Evolutionary conservation across 1,284 basidiomycete species (phyloP), one percentile per base, ranked within the genome.

Genomic region (Marasmius oreades): DNA sequence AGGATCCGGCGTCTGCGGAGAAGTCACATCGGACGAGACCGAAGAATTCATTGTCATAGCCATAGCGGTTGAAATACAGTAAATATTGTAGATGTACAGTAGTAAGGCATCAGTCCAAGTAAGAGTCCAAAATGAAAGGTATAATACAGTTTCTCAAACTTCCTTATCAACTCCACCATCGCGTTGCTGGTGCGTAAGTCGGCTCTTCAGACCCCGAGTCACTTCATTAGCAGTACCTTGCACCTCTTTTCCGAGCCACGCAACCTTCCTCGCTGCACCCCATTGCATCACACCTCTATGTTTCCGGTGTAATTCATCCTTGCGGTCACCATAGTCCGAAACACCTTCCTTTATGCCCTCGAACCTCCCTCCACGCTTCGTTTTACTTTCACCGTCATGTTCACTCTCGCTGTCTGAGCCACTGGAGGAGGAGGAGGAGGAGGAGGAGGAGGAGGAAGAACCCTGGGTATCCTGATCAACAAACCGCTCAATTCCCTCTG

Each of bases 261-360:
- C 73, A 46, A 74, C 56, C 39, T 76, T 73, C 52, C 76, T 69
- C 48, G 66, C 64, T 14, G 61, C 67, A 36, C 69, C 67, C 73
- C 73, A 76, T 58, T 77, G 76, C 72, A 78, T 74, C 46, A 78
- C 59, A 3, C 76, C 75, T 2, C 74, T 69, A 57, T 77, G 75
- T 54, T 72, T 74, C 48, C 72, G 63, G 62, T 76, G 72, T 55
- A 75, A 58, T 51, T 73, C 67, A 3, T 58, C 64, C 52, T 65
- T 63, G 28, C 60, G 55, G 22, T 62, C 51, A 36, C 54, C 58
- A 51, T 66, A 67, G 39, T 69, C 62, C 57, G 68, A 67, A 26
- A 70, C 52, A 51, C 63, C 65, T n/a, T 60, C 62, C 14, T 63
- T 43, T 26, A 64, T 43, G 16, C 62, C 61, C 10, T 55, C 46